Conservation (phyloP, 2,329 filamentous ascomycete species). For the Blumeria hordei region DNA sequence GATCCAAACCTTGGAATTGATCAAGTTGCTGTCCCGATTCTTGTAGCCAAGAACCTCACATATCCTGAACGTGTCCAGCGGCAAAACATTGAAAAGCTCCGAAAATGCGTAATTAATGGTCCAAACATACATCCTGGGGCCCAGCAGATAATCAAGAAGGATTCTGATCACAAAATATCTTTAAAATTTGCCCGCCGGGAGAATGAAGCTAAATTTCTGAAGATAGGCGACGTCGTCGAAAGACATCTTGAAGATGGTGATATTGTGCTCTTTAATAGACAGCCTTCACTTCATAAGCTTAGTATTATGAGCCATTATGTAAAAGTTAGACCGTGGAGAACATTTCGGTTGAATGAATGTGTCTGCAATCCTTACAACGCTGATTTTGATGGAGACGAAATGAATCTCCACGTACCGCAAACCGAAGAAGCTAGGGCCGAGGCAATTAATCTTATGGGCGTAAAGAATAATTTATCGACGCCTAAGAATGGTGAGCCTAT, state of each 20-base stretch:
- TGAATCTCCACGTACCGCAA: slow-evolving; percentile 95
- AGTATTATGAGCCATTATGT: slow-evolving; percentile 93
- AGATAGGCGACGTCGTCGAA: slow-evolving; percentile 73
- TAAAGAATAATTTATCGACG: slow-evolving; percentile 86
- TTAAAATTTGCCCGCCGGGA: slow-evolving; percentile 53
- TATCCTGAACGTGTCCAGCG: slow-evolving; percentile 75
- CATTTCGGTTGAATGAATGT: slow-evolving; percentile 92
- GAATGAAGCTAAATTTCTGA: slow-evolving; percentile 46
- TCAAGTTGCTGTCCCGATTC: slow-evolving; percentile 70
- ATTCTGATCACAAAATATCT: slow-evolving; percentile 42
- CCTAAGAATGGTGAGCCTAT: slow-evolving; percentile 96
- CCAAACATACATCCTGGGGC: slow-evolving; percentile 66
- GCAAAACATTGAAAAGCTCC: slow-evolving; percentile 67
- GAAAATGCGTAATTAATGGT: slow-evolving; percentile 50
- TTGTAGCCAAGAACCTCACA: slow-evolving; percentile 90
- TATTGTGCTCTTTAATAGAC: slow-evolving; percentile 91
- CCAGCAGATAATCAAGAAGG: slow-evolving; percentile 54
- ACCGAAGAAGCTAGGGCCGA: slow-evolving; percentile 92
- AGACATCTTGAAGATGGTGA: slow-evolving; percentile 88
- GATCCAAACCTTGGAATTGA: slow-evolving; percentile 88
- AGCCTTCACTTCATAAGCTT: slow-evolving; percentile 92
- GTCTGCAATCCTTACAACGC: slow-evolving; percentile 96
- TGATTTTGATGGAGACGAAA: slow-evolving; percentile 96
- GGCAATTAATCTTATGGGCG: slow-evolving; percentile 89
- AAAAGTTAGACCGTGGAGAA: slow-evolving; percentile 84